Percentiles rank a stretch among this genome's conserved stretches.
These are phyloP conservation scores for Termitomyces sp. DNA, from an alignment of 768 basidiomycete species.

Conservation along the genomic window DNA sequence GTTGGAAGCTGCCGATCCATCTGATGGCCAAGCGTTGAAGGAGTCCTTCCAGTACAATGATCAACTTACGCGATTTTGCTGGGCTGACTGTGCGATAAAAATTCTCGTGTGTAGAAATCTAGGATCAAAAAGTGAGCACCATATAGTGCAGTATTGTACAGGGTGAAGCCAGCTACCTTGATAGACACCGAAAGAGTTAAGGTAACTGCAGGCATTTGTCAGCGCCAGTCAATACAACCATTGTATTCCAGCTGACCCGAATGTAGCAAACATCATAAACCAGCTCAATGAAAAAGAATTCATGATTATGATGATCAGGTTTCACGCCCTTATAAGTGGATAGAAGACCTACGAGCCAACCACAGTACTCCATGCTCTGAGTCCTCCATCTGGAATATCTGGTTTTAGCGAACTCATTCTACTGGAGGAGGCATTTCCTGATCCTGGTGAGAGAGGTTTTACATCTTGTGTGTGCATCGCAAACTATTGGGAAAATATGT, in stretches of 20 bases:
- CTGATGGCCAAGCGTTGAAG: background rate
- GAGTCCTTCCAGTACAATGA: background rate
- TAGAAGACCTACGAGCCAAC: slow-evolving; percentile 8
- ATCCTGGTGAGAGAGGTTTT: background rate
- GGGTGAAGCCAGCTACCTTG: slow-evolving; percentile 5
- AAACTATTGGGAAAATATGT: background rate
- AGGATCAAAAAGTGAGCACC: background rate
- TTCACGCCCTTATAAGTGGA: no score
- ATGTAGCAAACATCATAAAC: slow-evolving; percentile 13
- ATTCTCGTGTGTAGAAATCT: slow-evolving; percentile 11
- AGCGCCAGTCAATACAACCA: background rate
- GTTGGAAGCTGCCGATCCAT: slow-evolving; percentile 19
- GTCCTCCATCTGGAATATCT: slow-evolving; percentile 6
- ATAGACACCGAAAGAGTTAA: slow-evolving; percentile 13
- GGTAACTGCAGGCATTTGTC: background rate
- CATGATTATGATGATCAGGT: background rate
- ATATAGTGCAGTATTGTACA: background rate
- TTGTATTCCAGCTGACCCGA: slow-evolving; percentile 3
- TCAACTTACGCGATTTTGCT: slow-evolving; percentile 11
- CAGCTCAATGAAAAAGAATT: slow-evolving; percentile 3
- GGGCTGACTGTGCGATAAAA: background rate
- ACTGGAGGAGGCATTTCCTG: no score
- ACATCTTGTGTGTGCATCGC: background rate
- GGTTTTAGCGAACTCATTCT: background rate
- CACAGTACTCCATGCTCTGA: slow-evolving; percentile 11